Percentiles rank a stretch among this genome's conserved stretches.
These are phyloP conservation scores for Trichoderma sp. DNA, from an alignment of 2,329 filamentous ascomycete genomes.

Conservation along the genomic window DNA sequence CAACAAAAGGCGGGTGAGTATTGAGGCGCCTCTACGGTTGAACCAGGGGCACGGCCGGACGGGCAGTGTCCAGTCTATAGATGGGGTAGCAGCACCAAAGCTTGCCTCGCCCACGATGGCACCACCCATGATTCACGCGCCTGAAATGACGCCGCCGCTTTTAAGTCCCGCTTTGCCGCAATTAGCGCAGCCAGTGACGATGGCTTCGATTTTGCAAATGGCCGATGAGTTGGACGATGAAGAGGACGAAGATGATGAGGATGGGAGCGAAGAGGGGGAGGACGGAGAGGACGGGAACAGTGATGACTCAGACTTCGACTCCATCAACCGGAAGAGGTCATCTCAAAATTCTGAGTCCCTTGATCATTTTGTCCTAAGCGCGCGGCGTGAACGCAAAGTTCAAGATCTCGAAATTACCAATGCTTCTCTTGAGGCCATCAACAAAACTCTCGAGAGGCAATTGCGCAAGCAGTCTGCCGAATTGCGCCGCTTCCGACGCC, in stretches of 20 bases:
- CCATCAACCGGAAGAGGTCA: slow-evolving; percentile 61
- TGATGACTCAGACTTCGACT: slow-evolving; percentile 39
- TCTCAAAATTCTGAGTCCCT: slow-evolving; percentile 58
- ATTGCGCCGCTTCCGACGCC: slow-evolving; percentile 78
- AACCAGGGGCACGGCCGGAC: slow-evolving; percentile 43
- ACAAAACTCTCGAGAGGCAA: slow-evolving; percentile 86
- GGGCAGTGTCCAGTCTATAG: slow-evolving; percentile 41
- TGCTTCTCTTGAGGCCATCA: slow-evolving; percentile 91
- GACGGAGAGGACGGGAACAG: slow-evolving; percentile 35
- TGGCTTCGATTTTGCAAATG: slow-evolving; percentile 58
- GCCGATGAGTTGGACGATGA: slow-evolving; percentile 51
- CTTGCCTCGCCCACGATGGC: slow-evolving; percentile 36
- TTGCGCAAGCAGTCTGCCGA: slow-evolving; percentile 89
- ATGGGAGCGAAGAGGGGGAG: slow-evolving; percentile 21
- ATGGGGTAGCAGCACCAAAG: slow-evolving; percentile 40
- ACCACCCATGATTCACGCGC: slow-evolving; percentile 41
- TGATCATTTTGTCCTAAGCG: slow-evolving; percentile 81
- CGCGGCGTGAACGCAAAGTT: slow-evolving; percentile 89
- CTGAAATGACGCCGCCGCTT: slow-evolving; percentile 31
- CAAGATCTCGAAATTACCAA: slow-evolving; percentile 97
- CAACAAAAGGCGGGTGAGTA: slow-evolving; percentile 46
- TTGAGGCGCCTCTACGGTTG: slow-evolving; percentile 41
- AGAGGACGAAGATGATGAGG: slow-evolving; percentile 29
- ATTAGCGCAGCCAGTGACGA: slow-evolving; percentile 42
- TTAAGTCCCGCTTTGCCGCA: slow-evolving; percentile 31